These are phyloP conservation scores for Oryza rufipogon DNA, from an alignment of 176 grass and related monocot species.

Conservation along the genomic window DNA sequence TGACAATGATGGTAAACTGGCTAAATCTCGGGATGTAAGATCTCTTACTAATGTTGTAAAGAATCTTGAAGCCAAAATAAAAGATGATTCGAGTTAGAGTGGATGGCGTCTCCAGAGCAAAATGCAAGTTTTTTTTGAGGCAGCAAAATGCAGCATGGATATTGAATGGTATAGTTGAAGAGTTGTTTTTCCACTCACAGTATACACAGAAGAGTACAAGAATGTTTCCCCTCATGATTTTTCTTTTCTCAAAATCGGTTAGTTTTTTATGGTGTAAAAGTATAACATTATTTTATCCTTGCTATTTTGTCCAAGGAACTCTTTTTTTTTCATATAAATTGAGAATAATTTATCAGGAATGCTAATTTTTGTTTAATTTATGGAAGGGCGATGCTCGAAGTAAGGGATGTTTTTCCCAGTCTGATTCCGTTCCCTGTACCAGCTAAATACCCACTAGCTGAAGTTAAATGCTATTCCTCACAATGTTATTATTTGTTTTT, in stretches of 20 bases:
- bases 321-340: conserved; percentile 6
- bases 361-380: neutral
- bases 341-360: neutral
- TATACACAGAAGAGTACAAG: conserved; percentile 29
- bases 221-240: neutral
- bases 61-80: conserved; percentile 67
- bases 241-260: neutral
- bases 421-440: neutral
- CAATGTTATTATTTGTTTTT: neutral
- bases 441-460: neutral
- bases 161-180: conserved; percentile 32
- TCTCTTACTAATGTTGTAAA: conserved; percentile 76
- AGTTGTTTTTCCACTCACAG: neutral
- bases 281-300: neutral
- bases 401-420: neutral
- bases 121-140: neutral
- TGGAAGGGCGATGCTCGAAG: neutral
- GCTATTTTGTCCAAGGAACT: conserved; percentile 15
- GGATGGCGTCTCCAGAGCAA: neutral
- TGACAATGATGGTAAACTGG: conserved; percentile 53
- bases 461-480: neutral
- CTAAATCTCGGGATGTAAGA: conserved; percentile 60
- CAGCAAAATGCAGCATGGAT: conserved; percentile 10
- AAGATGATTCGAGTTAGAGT: conserved; percentile 12
- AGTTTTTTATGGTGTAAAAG: conserved; percentile 1